Evolutionary conservation across 2,329 filamentous ascomycete genomes (phyloP).

Genomic region (Trichoderma sp.): DNA sequence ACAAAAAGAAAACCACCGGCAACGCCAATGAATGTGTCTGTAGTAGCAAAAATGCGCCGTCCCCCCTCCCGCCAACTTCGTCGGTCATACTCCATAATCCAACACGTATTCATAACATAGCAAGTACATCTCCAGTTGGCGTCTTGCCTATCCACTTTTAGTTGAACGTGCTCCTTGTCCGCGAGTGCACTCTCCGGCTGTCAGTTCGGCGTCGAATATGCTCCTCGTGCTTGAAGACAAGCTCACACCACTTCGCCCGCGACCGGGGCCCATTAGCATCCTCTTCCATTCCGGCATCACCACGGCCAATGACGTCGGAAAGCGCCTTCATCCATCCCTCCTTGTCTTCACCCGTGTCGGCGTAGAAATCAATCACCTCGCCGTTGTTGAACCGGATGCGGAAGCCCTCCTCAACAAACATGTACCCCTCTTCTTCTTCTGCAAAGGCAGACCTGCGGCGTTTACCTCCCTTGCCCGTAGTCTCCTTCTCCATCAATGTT

Average conservation of each 20-base stretch:
- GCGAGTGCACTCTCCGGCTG: conserved; percentile 50
- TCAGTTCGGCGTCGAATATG: conserved; percentile 54
- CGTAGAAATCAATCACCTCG: conserved; percentile 98
- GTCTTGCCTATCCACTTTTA: conserved; percentile 30
- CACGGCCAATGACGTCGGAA: conserved; percentile 63
- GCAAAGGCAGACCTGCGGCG: conserved; percentile 93
- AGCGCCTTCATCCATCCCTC: conserved; percentile 93
- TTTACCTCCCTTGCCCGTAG: conserved; percentile 68
- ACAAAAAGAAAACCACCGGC: conserved; percentile 18
- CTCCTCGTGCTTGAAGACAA: conserved; percentile 63
- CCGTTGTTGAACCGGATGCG: conserved; percentile 97
- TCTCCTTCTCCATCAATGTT: conserved; percentile 78
- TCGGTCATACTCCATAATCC: conserved; percentile 19
- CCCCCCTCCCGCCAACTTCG: conserved; percentile 4
- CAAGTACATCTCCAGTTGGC: conserved; percentile 14
- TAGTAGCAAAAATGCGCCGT: conserved; percentile 19
- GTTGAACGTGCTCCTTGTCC: conserved; percentile 57
- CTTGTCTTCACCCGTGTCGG: conserved; percentile 82
- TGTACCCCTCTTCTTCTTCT: conserved; percentile 97
- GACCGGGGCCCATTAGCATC: conserved; percentile 41
- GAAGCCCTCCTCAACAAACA: conserved; percentile 99
- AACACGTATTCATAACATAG: conserved; percentile 19
- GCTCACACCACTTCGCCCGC: conserved; percentile 63
- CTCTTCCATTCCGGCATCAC: conserved; percentile 47
- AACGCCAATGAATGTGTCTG: conserved; percentile 20